phyloP scores from a whole-genome alignment of 495 filamentous ascomycete genomes.

The Umbilicaria muhlenbergii region DNA sequence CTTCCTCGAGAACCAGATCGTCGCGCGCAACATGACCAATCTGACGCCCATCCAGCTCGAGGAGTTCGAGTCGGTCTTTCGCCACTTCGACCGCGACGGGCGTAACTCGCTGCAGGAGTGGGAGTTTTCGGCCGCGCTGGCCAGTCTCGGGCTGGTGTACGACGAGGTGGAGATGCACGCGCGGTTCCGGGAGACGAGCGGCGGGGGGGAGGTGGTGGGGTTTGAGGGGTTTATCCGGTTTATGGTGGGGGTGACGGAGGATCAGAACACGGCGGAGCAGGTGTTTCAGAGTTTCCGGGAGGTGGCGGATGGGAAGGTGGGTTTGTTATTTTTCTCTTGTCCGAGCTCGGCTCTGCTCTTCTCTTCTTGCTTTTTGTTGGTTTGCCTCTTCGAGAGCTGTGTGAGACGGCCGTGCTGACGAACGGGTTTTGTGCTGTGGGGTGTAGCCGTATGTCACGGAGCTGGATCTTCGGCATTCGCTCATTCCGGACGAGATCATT shows the following conservation, averaged over 20 bases:
- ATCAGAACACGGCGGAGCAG: slow-evolving; percentile 95
- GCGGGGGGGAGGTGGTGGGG: slow-evolving; percentile 56
- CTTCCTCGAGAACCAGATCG: slow-evolving; percentile 94
- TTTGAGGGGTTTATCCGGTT: slow-evolving; percentile 99
- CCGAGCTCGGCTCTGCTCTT: not conserved
- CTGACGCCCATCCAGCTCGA: slow-evolving; percentile 94
- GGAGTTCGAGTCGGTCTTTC: slow-evolving; percentile 94
- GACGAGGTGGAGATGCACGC: slow-evolving; percentile 94
- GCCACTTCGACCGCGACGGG: slow-evolving; percentile 91
- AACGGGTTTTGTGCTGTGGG: not conserved
- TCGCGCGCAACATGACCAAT: slow-evolving; percentile 97
- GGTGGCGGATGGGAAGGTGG: slow-evolving; percentile 87
- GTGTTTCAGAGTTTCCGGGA: slow-evolving; percentile 94
- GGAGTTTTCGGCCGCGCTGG: slow-evolving; percentile 88
- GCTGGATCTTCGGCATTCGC: slow-evolving; percentile 82
- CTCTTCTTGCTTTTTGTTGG: not conserved
- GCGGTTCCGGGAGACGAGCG: slow-evolving; percentile 70
- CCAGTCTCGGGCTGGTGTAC: slow-evolving; percentile 84
- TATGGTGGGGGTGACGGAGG: slow-evolving; percentile 97
- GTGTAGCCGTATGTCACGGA: slow-evolving; percentile 83
- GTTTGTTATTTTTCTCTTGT: slow-evolving; percentile 6
- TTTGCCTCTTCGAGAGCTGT: not conserved
- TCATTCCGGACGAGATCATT: slow-evolving; percentile 91
- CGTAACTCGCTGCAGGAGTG: slow-evolving; percentile 84
- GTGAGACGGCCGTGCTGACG: not conserved